Conservation (phyloP, 1,139 yeast species). For the Arxiozyma bovina region DNA sequence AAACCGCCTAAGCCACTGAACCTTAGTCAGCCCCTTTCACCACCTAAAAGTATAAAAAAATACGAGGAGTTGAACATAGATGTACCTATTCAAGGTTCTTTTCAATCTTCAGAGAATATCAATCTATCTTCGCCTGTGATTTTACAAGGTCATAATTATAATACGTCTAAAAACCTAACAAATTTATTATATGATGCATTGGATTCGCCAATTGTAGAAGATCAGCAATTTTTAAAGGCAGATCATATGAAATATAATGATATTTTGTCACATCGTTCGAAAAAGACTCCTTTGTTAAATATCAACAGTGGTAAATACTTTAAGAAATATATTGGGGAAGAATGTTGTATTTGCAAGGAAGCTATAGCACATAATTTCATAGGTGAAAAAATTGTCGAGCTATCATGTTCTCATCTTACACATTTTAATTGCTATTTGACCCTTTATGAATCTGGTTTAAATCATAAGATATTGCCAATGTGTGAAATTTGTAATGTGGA, state of each 20-base stretch:
- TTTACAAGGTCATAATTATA: not conserved
- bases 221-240: not conserved
- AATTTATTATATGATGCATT: constrained; percentile 3
- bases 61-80: not conserved
- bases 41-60: constrained; percentile 15
- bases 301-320: constrained; percentile 11
- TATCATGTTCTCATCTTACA: constrained; percentile 29
- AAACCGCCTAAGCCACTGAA: constrained; percentile 21
- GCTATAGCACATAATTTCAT: constrained; percentile 24
- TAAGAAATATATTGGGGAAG: constrained; percentile 21
- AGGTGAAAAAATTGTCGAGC: constrained; percentile 32
- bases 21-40: constrained; percentile 15
- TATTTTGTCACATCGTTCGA: constrained; percentile 17
- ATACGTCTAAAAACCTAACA: constrained; percentile 3
- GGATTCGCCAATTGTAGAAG: not conserved
- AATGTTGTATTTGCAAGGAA: constrained; percentile 34
- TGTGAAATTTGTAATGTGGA: constrained; percentile 25
- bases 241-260: constrained; percentile 5
- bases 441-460: constrained; percentile 12
- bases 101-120: constrained; percentile 1
- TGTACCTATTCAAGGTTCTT: not conserved
- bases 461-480: constrained; percentile 12
- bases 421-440: constrained; percentile 26
- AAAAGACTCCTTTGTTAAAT: constrained; percentile 3
- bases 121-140: constrained; percentile 9